Conservation (phyloP, 2,329 filamentous ascomycete genomes). For the Aspergillus proliferans region DNA sequence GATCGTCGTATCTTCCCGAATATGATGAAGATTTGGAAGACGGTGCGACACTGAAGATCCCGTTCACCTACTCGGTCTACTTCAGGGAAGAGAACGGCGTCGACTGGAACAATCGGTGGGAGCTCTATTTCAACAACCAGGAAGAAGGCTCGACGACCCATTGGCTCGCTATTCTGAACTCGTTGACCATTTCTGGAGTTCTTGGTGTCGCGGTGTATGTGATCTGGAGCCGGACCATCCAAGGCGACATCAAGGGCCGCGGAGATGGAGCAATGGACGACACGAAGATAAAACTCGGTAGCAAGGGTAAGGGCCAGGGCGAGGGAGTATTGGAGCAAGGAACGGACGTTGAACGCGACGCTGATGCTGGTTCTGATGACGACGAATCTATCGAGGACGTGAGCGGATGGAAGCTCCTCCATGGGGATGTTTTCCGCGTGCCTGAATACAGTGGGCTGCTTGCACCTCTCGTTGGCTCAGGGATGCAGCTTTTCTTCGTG, state of each 20-base stretch:
- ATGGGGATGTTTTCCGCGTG: conserved; percentile 79
- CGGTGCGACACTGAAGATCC: conserved; percentile 62
- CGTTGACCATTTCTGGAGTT: conserved; percentile 72
- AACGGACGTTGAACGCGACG: conserved; percentile 47
- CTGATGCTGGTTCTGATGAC: conserved; percentile 55
- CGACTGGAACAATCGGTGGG: conserved; percentile 81
- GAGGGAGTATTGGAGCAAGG: conserved; percentile 56
- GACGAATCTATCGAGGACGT: conserved; percentile 72
- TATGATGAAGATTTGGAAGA: conserved; percentile 56
- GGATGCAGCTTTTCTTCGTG: conserved; percentile 83
- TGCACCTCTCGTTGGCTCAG: conserved; percentile 75
- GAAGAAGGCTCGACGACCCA: conserved; percentile 75
- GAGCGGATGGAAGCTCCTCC: conserved; percentile 81
- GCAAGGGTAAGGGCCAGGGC: conserved; percentile 45
- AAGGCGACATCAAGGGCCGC: conserved; percentile 70
- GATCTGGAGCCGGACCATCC: conserved; percentile 71
- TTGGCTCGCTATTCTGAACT: conserved; percentile 85
- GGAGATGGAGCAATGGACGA: conserved; percentile 62
- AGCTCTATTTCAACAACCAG: conserved; percentile 83
- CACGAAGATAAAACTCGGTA: conserved; percentile 51
- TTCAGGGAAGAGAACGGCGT: conserved; percentile 75
- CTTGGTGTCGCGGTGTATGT: conserved; percentile 74
- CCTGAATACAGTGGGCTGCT: conserved; percentile 66
- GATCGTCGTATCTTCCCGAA: conserved; percentile 55
- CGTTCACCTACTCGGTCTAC: conserved; percentile 85